These are phyloP conservation scores for Skeletonema potamos DNA, from an alignment of 108 stramenopile species.

Conservation along the genomic window DNA sequence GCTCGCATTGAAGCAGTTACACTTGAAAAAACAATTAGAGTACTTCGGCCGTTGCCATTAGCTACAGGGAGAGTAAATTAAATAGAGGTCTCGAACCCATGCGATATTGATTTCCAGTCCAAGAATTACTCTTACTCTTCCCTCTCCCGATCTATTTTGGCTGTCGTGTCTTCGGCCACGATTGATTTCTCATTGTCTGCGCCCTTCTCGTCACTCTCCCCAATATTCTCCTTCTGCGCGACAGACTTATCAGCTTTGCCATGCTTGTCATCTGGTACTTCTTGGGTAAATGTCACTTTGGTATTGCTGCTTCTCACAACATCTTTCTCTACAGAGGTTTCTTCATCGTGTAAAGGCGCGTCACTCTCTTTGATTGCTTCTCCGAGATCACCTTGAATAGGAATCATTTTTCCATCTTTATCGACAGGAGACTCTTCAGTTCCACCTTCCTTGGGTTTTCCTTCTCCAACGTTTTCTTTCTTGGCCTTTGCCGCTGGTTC, in stretches of 20 bases:
- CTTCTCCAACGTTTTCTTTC: neutral
- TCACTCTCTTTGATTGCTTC: conserved; percentile 1
- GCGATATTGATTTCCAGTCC: neutral
- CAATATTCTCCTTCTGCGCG: neutral
- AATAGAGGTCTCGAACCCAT: neutral
- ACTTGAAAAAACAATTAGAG: neutral
- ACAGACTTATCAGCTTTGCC: neutral
- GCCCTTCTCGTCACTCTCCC: neutral
- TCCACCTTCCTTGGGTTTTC: neutral
- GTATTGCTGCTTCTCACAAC: neutral
- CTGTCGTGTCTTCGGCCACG: no score
- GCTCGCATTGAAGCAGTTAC: neutral
- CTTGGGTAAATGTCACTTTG: neutral
- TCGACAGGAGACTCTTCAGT: conserved; percentile 23
- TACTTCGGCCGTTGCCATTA: no score
- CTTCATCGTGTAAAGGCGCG: neutral
- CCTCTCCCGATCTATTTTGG: neutral
- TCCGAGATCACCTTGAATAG: neutral
- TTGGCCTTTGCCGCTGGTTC: neutral
- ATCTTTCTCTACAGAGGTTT: neutral
- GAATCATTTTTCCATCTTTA: neutral
- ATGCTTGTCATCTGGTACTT: neutral
- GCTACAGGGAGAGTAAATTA: no score
- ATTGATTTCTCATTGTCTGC: neutral
- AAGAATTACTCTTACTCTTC: neutral